These are phyloP conservation scores for Diplodia intermedia DNA, from an alignment of 2,329 filamentous ascomycete genomes.

Conservation along the genomic window DNA sequence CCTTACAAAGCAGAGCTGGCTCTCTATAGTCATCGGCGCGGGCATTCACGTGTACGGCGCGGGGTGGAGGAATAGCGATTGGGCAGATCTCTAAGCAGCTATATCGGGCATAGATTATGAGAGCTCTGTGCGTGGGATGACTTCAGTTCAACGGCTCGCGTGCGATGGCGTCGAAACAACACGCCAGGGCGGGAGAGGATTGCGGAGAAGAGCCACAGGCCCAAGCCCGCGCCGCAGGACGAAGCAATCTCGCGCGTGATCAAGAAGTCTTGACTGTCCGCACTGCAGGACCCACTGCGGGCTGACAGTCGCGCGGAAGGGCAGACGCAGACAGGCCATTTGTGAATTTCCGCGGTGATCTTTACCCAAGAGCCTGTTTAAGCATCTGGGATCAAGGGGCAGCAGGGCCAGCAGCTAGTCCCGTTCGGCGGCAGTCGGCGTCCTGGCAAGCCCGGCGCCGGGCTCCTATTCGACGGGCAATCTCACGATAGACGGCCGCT, in stretches of 20 bases:
- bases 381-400: constrained; percentile 30
- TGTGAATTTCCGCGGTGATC: constrained; percentile 24
- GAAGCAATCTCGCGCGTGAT: constrained; percentile 29
- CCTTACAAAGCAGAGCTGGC: constrained; percentile 7
- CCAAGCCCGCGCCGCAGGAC: constrained; percentile 18
- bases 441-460: constrained; percentile 23
- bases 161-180: constrained; percentile 24
- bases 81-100: constrained; percentile 5
- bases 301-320: constrained; percentile 5
- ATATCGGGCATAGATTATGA: constrained; percentile 26
- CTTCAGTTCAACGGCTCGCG: constrained; percentile 16
- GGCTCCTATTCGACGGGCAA: constrained; percentile 27
- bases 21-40: constrained; percentile 3
- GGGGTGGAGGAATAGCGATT: not conserved
- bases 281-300: constrained; percentile 25
- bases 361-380: constrained; percentile 14
- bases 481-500: constrained; percentile 28
- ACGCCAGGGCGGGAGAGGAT: not conserved
- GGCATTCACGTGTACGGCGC: constrained; percentile 6
- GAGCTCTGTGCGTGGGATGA: constrained; percentile 15
- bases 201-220: constrained; percentile 11
- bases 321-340: constrained; percentile 5
- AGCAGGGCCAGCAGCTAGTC: constrained; percentile 26
- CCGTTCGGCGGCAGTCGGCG: constrained; percentile 29
- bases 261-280: constrained; percentile 27